Conservation (phyloP, 1,139 yeast genomes). For the Williopsis jadinii region DNA sequence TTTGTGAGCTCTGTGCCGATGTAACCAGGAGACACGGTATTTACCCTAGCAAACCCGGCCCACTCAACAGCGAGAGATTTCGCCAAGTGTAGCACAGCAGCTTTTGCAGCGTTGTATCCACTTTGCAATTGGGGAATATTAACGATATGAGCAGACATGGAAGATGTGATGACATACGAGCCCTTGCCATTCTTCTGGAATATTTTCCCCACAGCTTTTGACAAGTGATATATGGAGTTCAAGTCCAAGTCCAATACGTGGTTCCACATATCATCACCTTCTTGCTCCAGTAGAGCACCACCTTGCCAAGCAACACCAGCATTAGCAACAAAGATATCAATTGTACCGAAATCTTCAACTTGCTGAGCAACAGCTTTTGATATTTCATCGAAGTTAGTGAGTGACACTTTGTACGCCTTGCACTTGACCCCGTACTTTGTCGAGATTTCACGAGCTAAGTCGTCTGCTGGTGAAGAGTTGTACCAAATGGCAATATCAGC, state of each 20-base stretch:
- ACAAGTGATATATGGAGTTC: slow-evolving; percentile 71
- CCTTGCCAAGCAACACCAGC: slow-evolving; percentile 88
- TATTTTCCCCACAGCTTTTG: slow-evolving; percentile 62
- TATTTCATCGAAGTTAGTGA: slow-evolving; percentile 54
- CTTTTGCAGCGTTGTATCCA: slow-evolving; percentile 88
- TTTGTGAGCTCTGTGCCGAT: slow-evolving; percentile 66
- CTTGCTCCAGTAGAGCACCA: slow-evolving; percentile 59
- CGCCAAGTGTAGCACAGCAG: slow-evolving; percentile 73
- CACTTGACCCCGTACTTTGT: slow-evolving; percentile 59
- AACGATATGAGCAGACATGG: slow-evolving; percentile 87
- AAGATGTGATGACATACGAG: slow-evolving; percentile 76
- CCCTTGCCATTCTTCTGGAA: slow-evolving; percentile 71
- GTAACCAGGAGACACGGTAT: slow-evolving; percentile 84
- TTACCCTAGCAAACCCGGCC: slow-evolving; percentile 85
- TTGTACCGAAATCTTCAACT: slow-evolving; percentile 63
- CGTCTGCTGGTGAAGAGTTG: slow-evolving; percentile 55
- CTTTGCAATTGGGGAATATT: slow-evolving; percentile 87
- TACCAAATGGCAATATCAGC: slow-evolving; percentile 88
- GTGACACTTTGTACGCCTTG: slow-evolving; percentile 67
- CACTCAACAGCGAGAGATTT: slow-evolving; percentile 85
- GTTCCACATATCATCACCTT: slow-evolving; percentile 55
- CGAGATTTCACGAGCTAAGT: slow-evolving; percentile 49
- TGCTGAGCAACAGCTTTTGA: slow-evolving; percentile 50
- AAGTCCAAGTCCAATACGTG: slow-evolving; percentile 65
- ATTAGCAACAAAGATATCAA: slow-evolving; percentile 83